A percentile compares a stretch with the other conserved stretches of the same genome.
phyloP scores from a whole-genome alignment of 2,329 filamentous ascomycete genomes.

The Sclerotinia glacialis region DNA sequence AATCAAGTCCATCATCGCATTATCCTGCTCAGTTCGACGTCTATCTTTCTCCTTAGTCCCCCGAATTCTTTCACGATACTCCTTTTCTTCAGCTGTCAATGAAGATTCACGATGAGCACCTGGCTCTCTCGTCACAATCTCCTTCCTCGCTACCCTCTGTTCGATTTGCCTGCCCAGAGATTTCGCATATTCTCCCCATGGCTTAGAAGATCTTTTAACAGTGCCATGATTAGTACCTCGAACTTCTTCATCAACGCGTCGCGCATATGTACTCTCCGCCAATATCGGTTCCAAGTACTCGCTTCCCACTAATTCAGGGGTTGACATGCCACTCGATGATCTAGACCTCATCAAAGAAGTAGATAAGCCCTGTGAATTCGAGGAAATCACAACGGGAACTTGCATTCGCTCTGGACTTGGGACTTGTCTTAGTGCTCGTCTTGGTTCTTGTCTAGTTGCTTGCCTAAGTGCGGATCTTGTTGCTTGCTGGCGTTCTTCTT shows the following conservation, averaged over 20 bases:
- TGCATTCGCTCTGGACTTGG: background rate
- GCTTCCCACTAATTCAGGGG: background rate
- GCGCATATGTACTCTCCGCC: background rate
- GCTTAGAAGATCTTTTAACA: background rate
- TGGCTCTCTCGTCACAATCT: too few species aligned
- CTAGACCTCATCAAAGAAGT: background rate
- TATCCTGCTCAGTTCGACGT: background rate
- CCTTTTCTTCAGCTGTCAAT: background rate
- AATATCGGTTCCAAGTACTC: constrained; percentile 6
- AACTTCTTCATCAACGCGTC: background rate
- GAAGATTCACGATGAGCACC: background rate
- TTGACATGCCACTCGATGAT: background rate
- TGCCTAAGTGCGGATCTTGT: too few species aligned
- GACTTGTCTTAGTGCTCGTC: background rate
- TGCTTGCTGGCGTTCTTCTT: background rate
- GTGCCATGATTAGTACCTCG: background rate
- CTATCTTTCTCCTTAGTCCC: background rate
- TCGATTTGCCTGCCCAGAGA: background rate
- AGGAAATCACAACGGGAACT: background rate
- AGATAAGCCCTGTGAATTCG: too few species aligned
- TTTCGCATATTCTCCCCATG: background rate
- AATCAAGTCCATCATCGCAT: background rate
- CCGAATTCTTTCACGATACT: background rate
- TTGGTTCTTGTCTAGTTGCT: background rate
- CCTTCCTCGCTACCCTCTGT: background rate